phyloP scores from a whole-genome alignment of 345 rosid genomes.

The Laguncularia racemosa region DNA sequence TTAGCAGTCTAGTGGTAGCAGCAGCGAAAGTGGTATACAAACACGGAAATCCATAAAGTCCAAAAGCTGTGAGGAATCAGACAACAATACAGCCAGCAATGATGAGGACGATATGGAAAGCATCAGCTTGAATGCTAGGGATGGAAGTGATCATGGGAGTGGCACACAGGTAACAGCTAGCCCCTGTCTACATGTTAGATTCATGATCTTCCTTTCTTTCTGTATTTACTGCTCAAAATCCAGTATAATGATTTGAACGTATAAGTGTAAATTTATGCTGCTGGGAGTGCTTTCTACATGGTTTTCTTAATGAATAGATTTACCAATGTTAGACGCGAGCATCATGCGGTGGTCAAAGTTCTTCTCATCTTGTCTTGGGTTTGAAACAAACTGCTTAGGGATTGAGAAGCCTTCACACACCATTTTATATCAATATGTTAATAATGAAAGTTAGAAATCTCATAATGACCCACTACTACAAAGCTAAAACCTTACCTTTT shows the following conservation, averaged over 20 bases:
- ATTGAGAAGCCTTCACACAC: background rate
- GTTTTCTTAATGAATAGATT: too few relatives aligned
- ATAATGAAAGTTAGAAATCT: background rate
- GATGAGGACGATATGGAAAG: slow-evolving; percentile 23
- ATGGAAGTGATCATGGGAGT: slow-evolving; percentile 34
- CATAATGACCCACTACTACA: background rate
- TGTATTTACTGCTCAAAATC: background rate
- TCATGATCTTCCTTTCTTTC: background rate
- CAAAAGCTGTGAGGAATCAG: slow-evolving; percentile 16
- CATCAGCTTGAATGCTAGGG: slow-evolving; percentile 12
- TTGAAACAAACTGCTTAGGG: too few relatives aligned
- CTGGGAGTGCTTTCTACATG: too few relatives aligned
- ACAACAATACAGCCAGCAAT: slow-evolving; percentile 23
- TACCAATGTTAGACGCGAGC: too few relatives aligned
- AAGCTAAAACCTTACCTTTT: background rate
- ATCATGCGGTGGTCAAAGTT: too few relatives aligned
- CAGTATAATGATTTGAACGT: too few relatives aligned
- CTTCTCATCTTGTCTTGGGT: too few relatives aligned
- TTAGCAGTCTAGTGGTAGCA: slow-evolving; percentile 26
- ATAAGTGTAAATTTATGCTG: too few relatives aligned
- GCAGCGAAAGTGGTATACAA: slow-evolving; percentile 23
- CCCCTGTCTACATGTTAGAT: background rate
- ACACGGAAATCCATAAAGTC: slow-evolving; percentile 18
- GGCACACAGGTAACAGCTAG: slow-evolving; percentile 18
- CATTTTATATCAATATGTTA: background rate